These are phyloP conservation scores for Pezicula neosporulosa DNA, from an alignment of 2,329 filamentous ascomycete genomes.

Conservation along the genomic window DNA sequence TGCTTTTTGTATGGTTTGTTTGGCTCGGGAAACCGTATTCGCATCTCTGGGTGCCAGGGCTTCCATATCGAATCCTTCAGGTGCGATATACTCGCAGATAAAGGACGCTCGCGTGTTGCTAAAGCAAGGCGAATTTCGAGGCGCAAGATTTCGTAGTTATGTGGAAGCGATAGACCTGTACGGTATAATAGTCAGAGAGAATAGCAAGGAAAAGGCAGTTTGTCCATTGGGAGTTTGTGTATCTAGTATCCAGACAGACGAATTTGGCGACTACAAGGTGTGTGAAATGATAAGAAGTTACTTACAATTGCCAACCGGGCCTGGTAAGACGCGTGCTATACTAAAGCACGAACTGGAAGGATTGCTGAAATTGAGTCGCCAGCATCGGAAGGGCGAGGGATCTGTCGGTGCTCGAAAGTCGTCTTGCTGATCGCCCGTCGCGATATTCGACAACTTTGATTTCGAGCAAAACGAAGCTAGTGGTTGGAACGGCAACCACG, in stretches of 20 bases:
- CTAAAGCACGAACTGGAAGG: neutral
- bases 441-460: too few species aligned
- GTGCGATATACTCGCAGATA: constrained; percentile 19
- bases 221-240: too few species aligned
- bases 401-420: neutral
- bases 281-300: too few species aligned
- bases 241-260: too few species aligned
- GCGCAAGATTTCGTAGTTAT: neutral
- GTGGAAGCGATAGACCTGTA: constrained; percentile 26
- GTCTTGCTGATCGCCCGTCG: neutral
- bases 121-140: constrained; percentile 1
- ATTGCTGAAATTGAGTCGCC: neutral
- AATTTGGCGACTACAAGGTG: too few species aligned
- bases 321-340: neutral
- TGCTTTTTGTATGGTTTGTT: constrained; percentile 36
- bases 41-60: constrained; percentile 62
- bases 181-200: constrained; percentile 25
- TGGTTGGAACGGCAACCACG: neutral
- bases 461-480: too few species aligned
- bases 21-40: constrained; percentile 53
- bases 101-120: constrained; percentile 9
- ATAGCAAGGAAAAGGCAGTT: constrained; percentile 5
- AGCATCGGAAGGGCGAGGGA: neutral
- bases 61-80: constrained; percentile 53
- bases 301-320: too few species aligned